Evolutionary conservation across 345 rosid genomes (phyloP).

Genomic region (Ricinus communis): DNA sequence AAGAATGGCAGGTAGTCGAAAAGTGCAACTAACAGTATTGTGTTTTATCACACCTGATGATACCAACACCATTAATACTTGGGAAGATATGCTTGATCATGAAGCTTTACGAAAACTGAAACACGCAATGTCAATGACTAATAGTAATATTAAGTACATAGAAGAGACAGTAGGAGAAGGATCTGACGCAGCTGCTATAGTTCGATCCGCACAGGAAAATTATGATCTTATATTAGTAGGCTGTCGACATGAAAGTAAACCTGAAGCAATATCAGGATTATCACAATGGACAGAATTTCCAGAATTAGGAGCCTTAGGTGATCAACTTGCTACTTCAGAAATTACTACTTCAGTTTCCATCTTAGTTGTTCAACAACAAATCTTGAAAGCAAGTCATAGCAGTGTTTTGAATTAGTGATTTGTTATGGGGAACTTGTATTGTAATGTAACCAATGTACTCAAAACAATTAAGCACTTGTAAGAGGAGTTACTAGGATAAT

Average conservation of each 20-base stretch:
- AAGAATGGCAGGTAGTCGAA: conserved; percentile 21
- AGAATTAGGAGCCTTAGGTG: conserved; percentile 30
- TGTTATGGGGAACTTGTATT: too few species aligned
- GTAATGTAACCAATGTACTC: too few species aligned
- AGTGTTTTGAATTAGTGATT: conserved; percentile 13
- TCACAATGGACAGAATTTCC: conserved; percentile 27
- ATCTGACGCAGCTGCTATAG: conserved; percentile 16
- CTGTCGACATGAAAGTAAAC: conserved; percentile 14
- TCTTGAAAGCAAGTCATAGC: conserved; percentile 22
- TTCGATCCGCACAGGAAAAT: not conserved
- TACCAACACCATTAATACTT: not conserved
- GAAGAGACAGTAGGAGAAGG: conserved; percentile 27
- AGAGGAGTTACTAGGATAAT: too few species aligned
- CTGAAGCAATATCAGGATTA: conserved; percentile 14
- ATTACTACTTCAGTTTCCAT: conserved; percentile 8
- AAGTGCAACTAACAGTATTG: conserved; percentile 19
- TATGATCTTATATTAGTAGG: conserved; percentile 28
- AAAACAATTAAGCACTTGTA: too few species aligned
- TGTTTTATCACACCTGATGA: not conserved
- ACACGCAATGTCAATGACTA: not conserved
- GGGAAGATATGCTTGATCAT: conserved; percentile 17
- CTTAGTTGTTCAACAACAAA: conserved; percentile 29
- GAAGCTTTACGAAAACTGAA: conserved; percentile 11
- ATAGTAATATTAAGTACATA: not conserved
- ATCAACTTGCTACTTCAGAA: conserved; percentile 24